phyloP scores from a whole-genome alignment of 2,329 filamentous ascomycete genomes.

The Alternaria angustiovoidea region DNA sequence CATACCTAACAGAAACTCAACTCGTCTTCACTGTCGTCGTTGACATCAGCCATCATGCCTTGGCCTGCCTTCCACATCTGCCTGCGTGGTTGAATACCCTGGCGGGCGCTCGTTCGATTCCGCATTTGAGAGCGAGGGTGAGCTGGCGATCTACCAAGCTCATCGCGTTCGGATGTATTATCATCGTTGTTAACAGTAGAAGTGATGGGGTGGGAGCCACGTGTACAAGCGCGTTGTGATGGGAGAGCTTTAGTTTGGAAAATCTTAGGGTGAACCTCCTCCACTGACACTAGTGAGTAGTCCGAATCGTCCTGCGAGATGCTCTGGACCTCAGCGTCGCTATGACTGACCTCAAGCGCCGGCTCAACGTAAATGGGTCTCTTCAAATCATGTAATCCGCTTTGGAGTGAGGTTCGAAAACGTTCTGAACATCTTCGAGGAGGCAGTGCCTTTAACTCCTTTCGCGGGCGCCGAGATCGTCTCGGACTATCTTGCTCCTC shows the following conservation, averaged over 20 bases:
- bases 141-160: conserved; percentile 24
- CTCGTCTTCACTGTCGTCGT: conserved; percentile 44
- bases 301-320: conserved; percentile 5
- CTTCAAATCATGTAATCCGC: conserved; percentile 27
- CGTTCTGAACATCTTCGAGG: conserved; percentile 21
- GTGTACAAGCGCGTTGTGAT: neutral
- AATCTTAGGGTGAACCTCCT: neutral
- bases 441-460: conserved; percentile 14
- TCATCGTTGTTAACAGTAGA: neutral
- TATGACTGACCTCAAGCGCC: conserved; percentile 4
- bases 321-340: neutral
- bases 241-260: neutral
- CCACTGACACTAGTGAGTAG: neutral
- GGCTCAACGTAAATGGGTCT: conserved; percentile 25
- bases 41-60: conserved; percentile 9
- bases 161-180: conserved; percentile 16
- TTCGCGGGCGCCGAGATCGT: conserved; percentile 5
- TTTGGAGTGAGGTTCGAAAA: conserved; percentile 19
- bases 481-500: conserved; percentile 18
- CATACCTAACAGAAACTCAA: conserved; percentile 39
- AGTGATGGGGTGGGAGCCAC: neutral
- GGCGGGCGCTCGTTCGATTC: conserved; percentile 1
- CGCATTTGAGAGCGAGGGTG: neutral
- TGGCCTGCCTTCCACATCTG: conserved; percentile 21
- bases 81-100: neutral